Base-by-base conservation (phyloP, 1,284 basidiomycete species). In the Retiboletus fuscus region DNA sequence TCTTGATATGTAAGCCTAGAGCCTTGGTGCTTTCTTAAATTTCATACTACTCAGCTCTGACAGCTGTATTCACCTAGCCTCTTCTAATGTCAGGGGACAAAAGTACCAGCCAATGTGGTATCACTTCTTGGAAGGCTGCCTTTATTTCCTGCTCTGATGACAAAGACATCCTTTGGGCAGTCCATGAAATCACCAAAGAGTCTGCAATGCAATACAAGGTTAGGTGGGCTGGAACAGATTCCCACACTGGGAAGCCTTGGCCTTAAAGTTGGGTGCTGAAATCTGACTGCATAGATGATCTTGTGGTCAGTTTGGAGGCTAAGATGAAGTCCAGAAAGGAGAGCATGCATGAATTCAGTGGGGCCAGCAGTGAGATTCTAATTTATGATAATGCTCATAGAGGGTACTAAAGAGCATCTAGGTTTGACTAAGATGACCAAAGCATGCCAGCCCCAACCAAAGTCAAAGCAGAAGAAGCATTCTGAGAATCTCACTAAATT, bases 121-220 rank as follows among this genome's bases (percentile, higher is more conserved):
- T 39, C 7, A 8, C 6, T 7, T 1, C 15, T 0, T 1, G n/a
- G 26, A 53, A 10, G 2, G 15, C 51, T 53, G 1, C 26, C n/a
- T 53, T n/a, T 18, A 16, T 28, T 13, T 24, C 51, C 15, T 11
- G 26, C 18, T 16, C 15, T 53, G 51, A 53, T 53, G 4, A 53
- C 18, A 10, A 39, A 39, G 51, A 16, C 13, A 15, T 12, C 15
- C n/a, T n/a, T 13, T 53, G 51, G 51, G 1, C 51, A 53, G 15
- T 28, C 24, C n/a, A 24, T n/a, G 51, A 53, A n/a, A 53, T 53
- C 7, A 24, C n/a, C 2, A 26, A 53, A n/a, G 51, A 53, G 13
- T 53, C 51, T 11, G 18, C 24, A 15, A 24, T n/a, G 51, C n/a
- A 53, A 53, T 53, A 53, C 51, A 53, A 53, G 51, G 26, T 53